Base-by-base conservation (phyloP, 176 grass and related monocot genomes). In the Guadua angustifolia region DNA sequence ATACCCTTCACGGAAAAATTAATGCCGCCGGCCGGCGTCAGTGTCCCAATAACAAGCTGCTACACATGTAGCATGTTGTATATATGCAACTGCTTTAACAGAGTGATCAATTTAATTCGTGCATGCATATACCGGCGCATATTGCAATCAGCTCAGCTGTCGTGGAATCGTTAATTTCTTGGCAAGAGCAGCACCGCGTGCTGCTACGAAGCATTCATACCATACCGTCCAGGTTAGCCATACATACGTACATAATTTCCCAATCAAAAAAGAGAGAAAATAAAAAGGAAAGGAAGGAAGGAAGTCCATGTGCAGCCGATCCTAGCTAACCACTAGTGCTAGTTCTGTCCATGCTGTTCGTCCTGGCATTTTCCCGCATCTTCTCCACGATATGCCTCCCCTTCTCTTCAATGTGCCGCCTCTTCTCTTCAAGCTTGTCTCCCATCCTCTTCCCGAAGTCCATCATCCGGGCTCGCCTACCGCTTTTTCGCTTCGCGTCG, bases 371-470 rank as follows among this genome's bases (percentile, higher is more conserved):
- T 59, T 98, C 95, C 13, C 89, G 86, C 85, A 98, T 93, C 86
- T 95, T 98, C 45, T 95, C 95, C 35, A 98, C 91, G 49, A 98
- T 93, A 83, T 89, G 80, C 51, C 89, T 45, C 46, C 93, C 64
- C 53, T 87, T 98, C 79, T 98, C 96, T 85, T 98, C 96, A 7
- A 95, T 85, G 3, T 91, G 90, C 19, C 89, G 82, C 69, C 91
- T 91, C 78, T 98, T 95, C 79, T 98, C 95, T 81, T 94, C 95
- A 61, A 98, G 84, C 72, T 98, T 98, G 81, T 90, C 95, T 18
- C 91, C 95, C 87, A 98, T 66, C 85, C 78, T 88, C 86, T 93
- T 98, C 72, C 85, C 80, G 7, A 98, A 90, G 82, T 95, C 93
- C 93, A 95, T 74, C 93, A 98, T 93, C 44, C 73, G 92, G 55